Evolutionary conservation across 1,284 basidiomycete species (phyloP).

Genomic region (Gymnopus androsaceus): DNA sequence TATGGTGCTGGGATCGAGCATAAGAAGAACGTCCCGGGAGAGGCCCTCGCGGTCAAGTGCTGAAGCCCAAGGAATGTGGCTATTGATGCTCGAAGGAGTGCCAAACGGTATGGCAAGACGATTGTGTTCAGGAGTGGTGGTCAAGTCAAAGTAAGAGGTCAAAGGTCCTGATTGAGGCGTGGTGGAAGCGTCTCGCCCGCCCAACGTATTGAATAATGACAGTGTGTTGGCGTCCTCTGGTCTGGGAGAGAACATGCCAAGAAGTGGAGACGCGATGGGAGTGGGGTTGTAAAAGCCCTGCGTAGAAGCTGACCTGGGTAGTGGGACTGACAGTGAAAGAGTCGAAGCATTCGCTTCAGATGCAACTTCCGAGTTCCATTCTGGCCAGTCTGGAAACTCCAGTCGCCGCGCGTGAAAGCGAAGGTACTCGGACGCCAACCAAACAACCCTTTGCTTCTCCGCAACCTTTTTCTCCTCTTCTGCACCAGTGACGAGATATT

Average conservation of each 20-base stretch:
- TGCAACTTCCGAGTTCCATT: slow-evolving; percentile 54
- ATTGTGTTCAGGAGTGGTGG: slow-evolving; percentile 13
- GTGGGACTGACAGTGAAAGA: slow-evolving; percentile 22
- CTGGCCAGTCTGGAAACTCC: slow-evolving; percentile 58
- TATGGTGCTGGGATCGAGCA: slow-evolving; percentile 57
- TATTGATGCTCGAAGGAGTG: slow-evolving; percentile 7
- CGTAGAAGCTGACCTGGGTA: slow-evolving; percentile 51
- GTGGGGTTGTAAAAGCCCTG: slow-evolving; percentile 53
- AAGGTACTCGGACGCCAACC: slow-evolving; percentile 69
- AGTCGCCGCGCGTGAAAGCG: slow-evolving; percentile 53
- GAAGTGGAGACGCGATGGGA: slow-evolving; percentile 48
- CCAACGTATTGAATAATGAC: slow-evolving; percentile 50
- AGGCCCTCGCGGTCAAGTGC: slow-evolving; percentile 64
- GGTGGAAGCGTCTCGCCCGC: slow-evolving; percentile 24
- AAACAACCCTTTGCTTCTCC: slow-evolving; percentile 50
- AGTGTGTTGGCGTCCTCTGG: slow-evolving; percentile 45
- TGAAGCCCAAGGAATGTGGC: slow-evolving; percentile 39
- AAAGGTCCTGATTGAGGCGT: slow-evolving; percentile 21
- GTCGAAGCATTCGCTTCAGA: slow-evolving; percentile 37
- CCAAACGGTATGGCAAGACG: slow-evolving; percentile 7
- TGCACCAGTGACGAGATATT: slow-evolving; percentile 62
- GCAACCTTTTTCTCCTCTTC: slow-evolving; percentile 41
- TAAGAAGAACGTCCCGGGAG: slow-evolving; percentile 64
- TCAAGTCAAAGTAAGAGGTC: slow-evolving; percentile 29
- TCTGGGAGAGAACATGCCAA: slow-evolving; percentile 62